Base-by-base conservation (phyloP, 106 monocot genomes). In the Dendrobium catenatum region DNA sequence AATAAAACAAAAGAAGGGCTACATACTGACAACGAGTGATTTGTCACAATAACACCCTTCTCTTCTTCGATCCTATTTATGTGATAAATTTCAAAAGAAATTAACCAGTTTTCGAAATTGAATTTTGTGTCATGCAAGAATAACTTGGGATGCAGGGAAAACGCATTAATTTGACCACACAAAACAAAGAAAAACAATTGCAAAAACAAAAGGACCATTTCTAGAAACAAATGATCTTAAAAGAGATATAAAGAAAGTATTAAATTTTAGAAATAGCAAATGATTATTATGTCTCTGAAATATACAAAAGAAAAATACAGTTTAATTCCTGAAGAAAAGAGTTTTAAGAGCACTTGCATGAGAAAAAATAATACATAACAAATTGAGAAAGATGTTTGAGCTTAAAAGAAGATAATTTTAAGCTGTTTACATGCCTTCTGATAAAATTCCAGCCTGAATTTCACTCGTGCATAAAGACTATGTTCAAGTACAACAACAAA, bases 31-130 rank as follows among this genome's bases (percentile, higher is more conserved):
- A 97, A 80, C 56, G 94, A 97, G 79, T 92, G 92, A 68, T 87
- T 94, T 84, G 90, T 97, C 46, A 94, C 84, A 72, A 97, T 85
- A 20, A 97, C 80, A 76, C 97, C 97, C 84, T 92, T 94, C 84
- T 97, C 94, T 51, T 84, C 86, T 88, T 94, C 97, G 75, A 83
- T 91, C 97, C 97, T 97, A 72, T 20, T n/a, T 15, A 44, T 70
- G 31, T 70, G 84, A 64, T 72, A 70, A 61, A 22, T 10, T 41
- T 9, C 49, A 44, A 17, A 84, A 84, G 0, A 77, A 67, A 46
- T 55, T 37, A 33, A 29, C 9, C 70, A 37, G 37, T 29, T 13
- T 37, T 33, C 16, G 37, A 70, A 70, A 0, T 33, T 70, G 70
- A 13, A 70, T 15, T 19, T 26, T 70, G 70, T 13, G 33, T 70